Conservation (phyloP, 345 rosid species). For the Syzygium aqueum region DNA sequence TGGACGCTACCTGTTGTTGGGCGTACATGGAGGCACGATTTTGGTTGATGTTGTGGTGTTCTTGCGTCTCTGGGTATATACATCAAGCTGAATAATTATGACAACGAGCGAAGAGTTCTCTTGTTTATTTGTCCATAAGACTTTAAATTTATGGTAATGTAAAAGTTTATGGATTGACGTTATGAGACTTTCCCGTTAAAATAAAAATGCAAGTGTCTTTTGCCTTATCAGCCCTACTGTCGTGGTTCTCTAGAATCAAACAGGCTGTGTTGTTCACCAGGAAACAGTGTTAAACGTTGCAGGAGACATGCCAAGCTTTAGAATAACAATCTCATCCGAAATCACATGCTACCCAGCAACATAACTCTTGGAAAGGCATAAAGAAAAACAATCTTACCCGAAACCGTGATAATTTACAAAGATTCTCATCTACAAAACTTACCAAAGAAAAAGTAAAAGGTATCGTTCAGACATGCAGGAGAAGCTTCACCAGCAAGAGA, state of each 20-base stretch:
- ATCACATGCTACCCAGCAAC: background rate
- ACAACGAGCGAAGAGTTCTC: background rate
- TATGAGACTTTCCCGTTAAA: background rate
- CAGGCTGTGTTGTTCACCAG: background rate
- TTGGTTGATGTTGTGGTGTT: conserved; percentile 2
- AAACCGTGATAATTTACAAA: background rate
- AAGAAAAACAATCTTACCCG: background rate
- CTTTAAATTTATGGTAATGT: background rate
- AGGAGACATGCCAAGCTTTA: background rate
- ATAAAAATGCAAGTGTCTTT: background rate
- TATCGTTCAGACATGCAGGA: background rate
- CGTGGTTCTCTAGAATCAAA: background rate
- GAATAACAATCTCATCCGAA: background rate
- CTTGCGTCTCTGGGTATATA: background rate
- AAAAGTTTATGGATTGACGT: background rate
- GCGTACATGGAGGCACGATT: conserved; percentile 50
- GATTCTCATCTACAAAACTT: background rate
- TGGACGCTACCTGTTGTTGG: conserved; percentile 33
- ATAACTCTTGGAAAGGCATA: background rate
- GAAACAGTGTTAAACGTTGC: background rate
- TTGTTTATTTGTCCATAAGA: background rate
- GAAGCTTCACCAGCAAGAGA: background rate
- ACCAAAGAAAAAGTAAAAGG: background rate
- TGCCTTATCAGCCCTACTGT: background rate
- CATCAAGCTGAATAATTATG: background rate